Percentiles rank a stretch among this genome's conserved stretches.
phyloP scores from a whole-genome alignment of 371 early-diverging fungal species.

The Syncephalastrum monosporum region DNA sequence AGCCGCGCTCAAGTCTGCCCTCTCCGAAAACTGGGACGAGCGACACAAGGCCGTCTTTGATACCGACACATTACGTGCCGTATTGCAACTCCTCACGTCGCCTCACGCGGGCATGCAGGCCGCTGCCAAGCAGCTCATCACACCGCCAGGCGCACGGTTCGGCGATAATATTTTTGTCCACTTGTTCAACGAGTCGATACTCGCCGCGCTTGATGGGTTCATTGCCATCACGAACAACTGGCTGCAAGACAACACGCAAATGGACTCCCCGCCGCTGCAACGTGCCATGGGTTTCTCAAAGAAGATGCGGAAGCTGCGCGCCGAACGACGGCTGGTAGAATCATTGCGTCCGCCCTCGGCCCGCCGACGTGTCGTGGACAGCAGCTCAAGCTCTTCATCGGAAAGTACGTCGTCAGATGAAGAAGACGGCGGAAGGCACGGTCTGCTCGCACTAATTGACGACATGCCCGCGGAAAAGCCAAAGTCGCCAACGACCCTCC shows the following conservation, averaged over 20 bases:
- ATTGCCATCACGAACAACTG: conserved; percentile 34
- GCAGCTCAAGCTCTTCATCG: conserved; percentile 24
- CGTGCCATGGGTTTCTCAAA: conserved; percentile 34
- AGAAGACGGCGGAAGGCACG: conserved; percentile 15
- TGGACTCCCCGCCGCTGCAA: not conserved
- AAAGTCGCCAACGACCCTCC: conserved; percentile 32
- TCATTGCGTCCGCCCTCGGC: conserved; percentile 42
- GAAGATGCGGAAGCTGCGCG: conserved; percentile 32
- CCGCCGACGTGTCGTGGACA: conserved; percentile 16
- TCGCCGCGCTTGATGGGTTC: conserved; percentile 18
- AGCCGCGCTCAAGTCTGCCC: no score
- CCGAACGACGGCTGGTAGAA: conserved; percentile 32
- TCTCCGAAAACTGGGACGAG: no score
- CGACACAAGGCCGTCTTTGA: not conserved
- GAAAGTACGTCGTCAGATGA: conserved; percentile 30
- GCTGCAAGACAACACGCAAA: conserved; percentile 17
- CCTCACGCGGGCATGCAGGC: conserved; percentile 18
- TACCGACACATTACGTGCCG: conserved; percentile 16
- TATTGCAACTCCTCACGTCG: conserved; percentile 22
- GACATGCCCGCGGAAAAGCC: conserved; percentile 18
- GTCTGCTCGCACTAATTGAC: conserved; percentile 21
- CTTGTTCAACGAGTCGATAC: conserved; percentile 7
- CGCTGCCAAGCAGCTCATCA: conserved; percentile 9
- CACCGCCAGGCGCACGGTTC: not conserved
- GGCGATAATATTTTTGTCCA: conserved; percentile 1